These are phyloP conservation scores for Magnaporthales sp. DNA, from an alignment of 2,329 filamentous ascomycete genomes.

Conservation along the genomic window DNA sequence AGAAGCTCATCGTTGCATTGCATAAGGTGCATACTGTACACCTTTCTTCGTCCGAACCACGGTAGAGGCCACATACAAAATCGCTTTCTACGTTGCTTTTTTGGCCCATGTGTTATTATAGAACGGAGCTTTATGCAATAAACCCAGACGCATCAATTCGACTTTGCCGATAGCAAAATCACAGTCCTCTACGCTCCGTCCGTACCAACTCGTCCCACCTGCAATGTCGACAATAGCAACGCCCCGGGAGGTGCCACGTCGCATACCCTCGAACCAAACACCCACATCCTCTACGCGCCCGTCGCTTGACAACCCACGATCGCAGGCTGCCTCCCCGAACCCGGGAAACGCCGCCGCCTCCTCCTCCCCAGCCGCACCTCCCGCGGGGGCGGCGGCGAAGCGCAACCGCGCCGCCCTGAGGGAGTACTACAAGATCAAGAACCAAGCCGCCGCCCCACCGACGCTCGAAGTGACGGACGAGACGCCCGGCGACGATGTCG, in stretches of 20 bases:
- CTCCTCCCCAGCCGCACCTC: conserved; percentile 16
- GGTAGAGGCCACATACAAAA: not conserved
- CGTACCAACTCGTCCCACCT: not conserved
- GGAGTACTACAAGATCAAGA: conserved; percentile 86
- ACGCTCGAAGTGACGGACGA: conserved; percentile 32
- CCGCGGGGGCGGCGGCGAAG: conserved; percentile 25
- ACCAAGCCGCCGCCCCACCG: conserved; percentile 27
- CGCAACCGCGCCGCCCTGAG: conserved; percentile 78
- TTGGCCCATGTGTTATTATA: not conserved
- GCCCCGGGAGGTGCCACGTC: conserved; percentile 52
- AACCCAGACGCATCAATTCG: not conserved
- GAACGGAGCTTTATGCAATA: too few species aligned
- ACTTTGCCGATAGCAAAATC: not conserved
- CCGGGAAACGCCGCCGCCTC: conserved; percentile 21
- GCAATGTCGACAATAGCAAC: conserved; percentile 58
- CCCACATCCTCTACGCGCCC: conserved; percentile 69
- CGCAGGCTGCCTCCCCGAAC: conserved; percentile 47
- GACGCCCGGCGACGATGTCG: conserved; percentile 11
- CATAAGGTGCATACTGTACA: not conserved
- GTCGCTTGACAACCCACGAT: conserved; percentile 59
- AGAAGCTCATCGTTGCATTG: not conserved
- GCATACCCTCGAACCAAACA: conserved; percentile 45
- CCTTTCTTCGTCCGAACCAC: not conserved
- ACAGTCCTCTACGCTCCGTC: not conserved
- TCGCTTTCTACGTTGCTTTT: not conserved